Conservation (phyloP, 257 asterid genomes). For the Henckelia pumila region DNA sequence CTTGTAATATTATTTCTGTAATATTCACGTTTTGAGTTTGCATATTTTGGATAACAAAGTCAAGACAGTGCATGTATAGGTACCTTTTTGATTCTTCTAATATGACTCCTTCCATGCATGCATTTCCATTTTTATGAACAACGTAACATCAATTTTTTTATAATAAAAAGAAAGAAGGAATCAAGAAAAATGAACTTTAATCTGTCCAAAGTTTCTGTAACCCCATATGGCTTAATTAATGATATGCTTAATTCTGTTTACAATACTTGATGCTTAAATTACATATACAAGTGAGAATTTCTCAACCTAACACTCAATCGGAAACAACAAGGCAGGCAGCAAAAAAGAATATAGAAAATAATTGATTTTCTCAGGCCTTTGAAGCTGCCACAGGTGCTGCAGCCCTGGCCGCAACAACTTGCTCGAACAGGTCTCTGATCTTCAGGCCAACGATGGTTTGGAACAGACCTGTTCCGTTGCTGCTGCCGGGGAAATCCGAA, state of each 20-base stretch:
- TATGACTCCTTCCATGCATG: too few species aligned
- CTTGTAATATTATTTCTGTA: too few species aligned
- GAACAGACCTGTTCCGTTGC: slow-evolving; percentile 95
- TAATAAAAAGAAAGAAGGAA: background rate
- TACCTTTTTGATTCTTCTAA: too few species aligned
- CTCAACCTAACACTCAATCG: slow-evolving; percentile 26
- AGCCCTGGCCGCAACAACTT: slow-evolving; percentile 38
- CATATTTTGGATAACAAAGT: too few species aligned
- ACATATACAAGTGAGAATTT: slow-evolving; percentile 26
- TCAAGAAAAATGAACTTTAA: background rate
- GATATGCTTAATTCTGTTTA: slow-evolving; percentile 26
- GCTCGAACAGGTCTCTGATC: slow-evolving; percentile 63
- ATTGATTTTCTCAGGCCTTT: slow-evolving; percentile 33
- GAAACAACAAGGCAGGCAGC: slow-evolving; percentile 22
- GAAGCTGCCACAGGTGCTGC: slow-evolving; percentile 33
- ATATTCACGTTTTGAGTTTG: too few species aligned
- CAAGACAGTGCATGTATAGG: too few species aligned
- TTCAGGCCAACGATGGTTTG: slow-evolving; percentile 87
- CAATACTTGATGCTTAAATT: slow-evolving; percentile 29
- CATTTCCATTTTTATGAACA: too few species aligned
- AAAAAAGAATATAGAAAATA: slow-evolving; percentile 17
- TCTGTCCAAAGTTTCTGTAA: background rate
- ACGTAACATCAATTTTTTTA: too few species aligned
- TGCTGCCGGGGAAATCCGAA: slow-evolving; percentile 94
- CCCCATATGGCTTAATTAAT: slow-evolving; percentile 13